phyloP scores from a whole-genome alignment of 352 stramenopile species.

The Phytophthora fragariaefolia region DNA sequence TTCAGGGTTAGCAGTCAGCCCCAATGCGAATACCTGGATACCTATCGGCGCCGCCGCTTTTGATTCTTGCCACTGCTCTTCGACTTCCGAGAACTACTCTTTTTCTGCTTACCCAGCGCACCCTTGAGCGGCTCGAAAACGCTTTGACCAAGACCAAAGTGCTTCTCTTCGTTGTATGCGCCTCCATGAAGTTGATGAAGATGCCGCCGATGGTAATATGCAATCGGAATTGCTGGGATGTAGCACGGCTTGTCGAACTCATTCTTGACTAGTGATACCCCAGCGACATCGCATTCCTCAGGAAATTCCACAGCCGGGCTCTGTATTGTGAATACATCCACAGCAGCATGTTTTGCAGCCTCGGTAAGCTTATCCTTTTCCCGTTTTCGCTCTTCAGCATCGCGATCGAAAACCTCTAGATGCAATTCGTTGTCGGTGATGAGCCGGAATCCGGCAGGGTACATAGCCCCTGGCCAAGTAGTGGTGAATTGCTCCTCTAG shows the following conservation, averaged over 20 bases:
- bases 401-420: constrained; percentile 43
- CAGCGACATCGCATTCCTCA: constrained; percentile 8
- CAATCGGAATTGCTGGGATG: constrained; percentile 69
- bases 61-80: too few species aligned
- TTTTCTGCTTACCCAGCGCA: constrained; percentile 48
- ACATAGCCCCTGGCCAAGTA: constrained; percentile 85
- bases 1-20: constrained; percentile 1
- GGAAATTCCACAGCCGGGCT: constrained; percentile 25
- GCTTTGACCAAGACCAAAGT: constrained; percentile 75
- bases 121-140: constrained; percentile 74
- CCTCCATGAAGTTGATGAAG: constrained; percentile 43
- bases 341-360: constrained; percentile 10
- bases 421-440: constrained; percentile 85
- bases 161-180: constrained; percentile 70
- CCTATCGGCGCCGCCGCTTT: constrained; percentile 56
- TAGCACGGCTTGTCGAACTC: constrained; percentile 39
- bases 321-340: constrained; percentile 60
- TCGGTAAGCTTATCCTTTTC: constrained; percentile 39
- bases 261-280: constrained; percentile 15
- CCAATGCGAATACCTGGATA: background rate
- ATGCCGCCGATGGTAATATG: constrained; percentile 58
- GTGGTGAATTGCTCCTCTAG: constrained; percentile 80
- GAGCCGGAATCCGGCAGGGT: constrained; percentile 78
- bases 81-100: constrained; percentile 35
- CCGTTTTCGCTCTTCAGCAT: constrained; percentile 41